Percentiles rank a stretch among this genome's conserved stretches.
These are phyloP conservation scores for Backusella circina DNA, from an alignment of 192 early-diverging fungal species.

Conservation along the genomic window DNA sequence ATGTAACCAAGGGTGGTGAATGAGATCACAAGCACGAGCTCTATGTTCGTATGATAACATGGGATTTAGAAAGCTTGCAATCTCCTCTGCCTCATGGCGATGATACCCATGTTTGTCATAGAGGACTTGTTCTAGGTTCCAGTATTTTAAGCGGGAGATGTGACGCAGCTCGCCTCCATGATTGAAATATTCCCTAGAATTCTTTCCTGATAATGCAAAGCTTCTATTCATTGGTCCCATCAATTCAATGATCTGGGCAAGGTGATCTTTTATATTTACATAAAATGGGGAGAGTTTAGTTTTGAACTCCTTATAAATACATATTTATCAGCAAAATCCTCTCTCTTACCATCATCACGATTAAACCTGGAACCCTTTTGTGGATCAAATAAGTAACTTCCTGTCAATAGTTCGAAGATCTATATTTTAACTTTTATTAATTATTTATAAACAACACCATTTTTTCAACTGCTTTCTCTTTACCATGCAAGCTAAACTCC, in stretches of 20 bases:
- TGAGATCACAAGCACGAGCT: constrained; percentile 26
- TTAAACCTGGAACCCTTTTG: constrained; percentile 76
- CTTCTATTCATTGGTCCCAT: constrained; percentile 80
- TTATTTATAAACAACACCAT: too few species aligned
- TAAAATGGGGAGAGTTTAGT: not conserved
- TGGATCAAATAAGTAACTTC: constrained; percentile 95
- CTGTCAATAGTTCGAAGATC: constrained; percentile 89
- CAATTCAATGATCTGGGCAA: constrained; percentile 95
- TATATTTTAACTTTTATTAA: too few species aligned
- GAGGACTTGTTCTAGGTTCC: constrained; percentile 79
- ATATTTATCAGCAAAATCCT: too few species aligned
- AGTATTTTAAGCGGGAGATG: constrained; percentile 82
- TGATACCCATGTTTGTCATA: constrained; percentile 85
- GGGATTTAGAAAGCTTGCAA: constrained; percentile 79
- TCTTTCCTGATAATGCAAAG: constrained; percentile 81
- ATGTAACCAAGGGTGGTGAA: constrained; percentile 33
- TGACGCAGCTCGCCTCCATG: constrained; percentile 83
- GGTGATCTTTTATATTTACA: too few species aligned
- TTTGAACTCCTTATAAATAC: not conserved
- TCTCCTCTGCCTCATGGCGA: constrained; percentile 62
- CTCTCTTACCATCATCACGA: constrained; percentile 85
- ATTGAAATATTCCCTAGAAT: constrained; percentile 85
- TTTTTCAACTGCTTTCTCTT: too few species aligned
- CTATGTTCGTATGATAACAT: constrained; percentile 57
- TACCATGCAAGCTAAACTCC: constrained; percentile 92